Evolutionary conservation across 805 yeast genomes (phyloP), one percentile per base, ranked within the genome.

Genomic region (Kodamaea nitidulidarum): DNA sequence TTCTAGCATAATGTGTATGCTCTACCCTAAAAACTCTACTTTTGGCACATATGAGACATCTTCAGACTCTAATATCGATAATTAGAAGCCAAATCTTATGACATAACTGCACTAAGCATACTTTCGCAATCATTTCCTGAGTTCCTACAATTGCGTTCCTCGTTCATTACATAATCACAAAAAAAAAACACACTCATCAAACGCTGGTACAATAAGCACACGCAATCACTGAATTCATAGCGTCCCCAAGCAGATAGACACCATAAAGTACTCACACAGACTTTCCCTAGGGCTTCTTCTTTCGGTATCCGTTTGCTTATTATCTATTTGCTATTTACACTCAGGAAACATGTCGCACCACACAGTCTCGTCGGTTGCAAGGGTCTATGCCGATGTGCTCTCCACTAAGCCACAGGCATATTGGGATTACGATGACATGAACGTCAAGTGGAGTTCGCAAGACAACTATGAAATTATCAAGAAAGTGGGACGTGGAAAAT

Each of bases 401-500:
- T 74, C 76, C 30, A 65, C 75, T 36, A 82, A 85, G 62, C 90
- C 95, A 25, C 80, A 78, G 56, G 76, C 77, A 43, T 90, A 86
- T 64, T 90, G 95, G 91, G 96, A 90, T 63, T 58, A 70, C 46
- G 81, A 76, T 48, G 78, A 76, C 52, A 76, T 82, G 36, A 74
- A 76, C 28, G 80, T 90, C 45, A 77, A 78, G 48, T 88, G 96
- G 96, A 88, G 93, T 26, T 70, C 78, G 31, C 95, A 85, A 48
- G 76, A 80, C n/a, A 80, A 83, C 55, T 88, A 88, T 60, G 97
- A 90, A 64, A 81, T 88, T 34, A 72, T 84, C 28, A 78, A 79
- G 45, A 88, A 88, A 59, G 75, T 90, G 36, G 97, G 97, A 8
- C 75, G 96, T 42, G 97, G 97, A 36, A 88, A 88, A 63, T 90